Evolutionary conservation across 2,329 filamentous ascomycete genomes (phyloP), one percentile per base, ranked within the genome.

Genomic region (Penicillium sp.): DNA sequence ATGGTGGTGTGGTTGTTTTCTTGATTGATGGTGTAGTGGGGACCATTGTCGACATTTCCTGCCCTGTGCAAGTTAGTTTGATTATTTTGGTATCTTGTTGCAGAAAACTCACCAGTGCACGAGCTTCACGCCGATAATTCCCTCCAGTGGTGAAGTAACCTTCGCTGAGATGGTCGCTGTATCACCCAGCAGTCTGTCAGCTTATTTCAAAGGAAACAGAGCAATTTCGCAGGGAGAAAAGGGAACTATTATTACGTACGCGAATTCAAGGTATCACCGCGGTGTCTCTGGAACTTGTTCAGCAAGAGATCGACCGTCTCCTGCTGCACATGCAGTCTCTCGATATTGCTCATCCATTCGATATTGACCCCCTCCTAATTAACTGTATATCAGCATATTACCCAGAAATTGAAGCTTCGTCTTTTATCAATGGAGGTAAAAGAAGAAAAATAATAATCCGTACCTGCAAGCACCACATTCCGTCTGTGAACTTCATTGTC

Each of bases 301-400:
- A 76, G 51, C 2, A 75, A 60, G 10, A 76, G 55, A 44, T 71
- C 59, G 18, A 72, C 73, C 2, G 66, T 60, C 42, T 72, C 67
- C 14, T 69, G 59, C 39, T 71, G 59, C 21, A 71, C 48, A 16
- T 54, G 58, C 16, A 70, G 39, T 56, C 72, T 61, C 55, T 76
- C 73, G 31, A 75, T 71, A 59, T 76, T 74, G 61, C 67, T 71
- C 72, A 76, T 75, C 73, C 73, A 76, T 48, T 75, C 73, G 52
- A 75, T 70, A 14, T 54, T 61, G 40, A 74, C 63, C 46, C 72
- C 72, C 42, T 75, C 71, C 71, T 73, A 51, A 34, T 52, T 2
- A 5, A 26, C 19, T 19, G 8, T 6, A 14, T 29, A 54, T 43
- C 54, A 47, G 29, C 7, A 37, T 42, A 10, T 5, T 7, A 26